Percentiles rank a stretch among this genome's conserved stretches.
phyloP scores from a whole-genome alignment of 1,284 basidiomycete species.

The Ustilago vetiveriae region DNA sequence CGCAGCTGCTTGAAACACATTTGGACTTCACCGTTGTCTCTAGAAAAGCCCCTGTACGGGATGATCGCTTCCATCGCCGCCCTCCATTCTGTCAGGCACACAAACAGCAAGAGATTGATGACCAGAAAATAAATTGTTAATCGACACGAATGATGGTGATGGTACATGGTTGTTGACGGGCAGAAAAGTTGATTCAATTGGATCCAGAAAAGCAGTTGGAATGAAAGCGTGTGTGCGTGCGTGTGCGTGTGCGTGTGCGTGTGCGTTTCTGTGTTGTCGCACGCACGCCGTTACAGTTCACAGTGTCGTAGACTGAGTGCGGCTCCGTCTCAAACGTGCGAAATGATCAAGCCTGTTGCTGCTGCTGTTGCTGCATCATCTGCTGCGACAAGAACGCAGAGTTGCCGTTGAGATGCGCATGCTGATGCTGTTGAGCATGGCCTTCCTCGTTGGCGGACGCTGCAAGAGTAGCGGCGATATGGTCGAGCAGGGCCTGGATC shows the following conservation, averaged over 20 bases:
- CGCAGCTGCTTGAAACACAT: too few relatives aligned
- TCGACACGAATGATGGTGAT: background rate
- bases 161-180: constrained; percentile 1
- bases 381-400: constrained; percentile 21
- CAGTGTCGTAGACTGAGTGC: too few relatives aligned
- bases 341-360: constrained; percentile 19
- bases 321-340: too few relatives aligned
- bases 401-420: constrained; percentile 32
- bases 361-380: constrained; percentile 22
- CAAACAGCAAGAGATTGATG: too few relatives aligned
- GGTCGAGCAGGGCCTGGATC: constrained; percentile 63
- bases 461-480: constrained; percentile 53
- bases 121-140: constrained; percentile 1
- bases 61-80: too few relatives aligned
- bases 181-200: background rate
- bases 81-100: too few relatives aligned
- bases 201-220: constrained; percentile 4
- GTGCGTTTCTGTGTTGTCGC: too few relatives aligned
- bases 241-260: too few relatives aligned
- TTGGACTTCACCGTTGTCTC: too few relatives aligned
- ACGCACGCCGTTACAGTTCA: too few relatives aligned
- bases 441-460: constrained; percentile 13
- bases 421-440: constrained; percentile 17
- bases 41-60: too few relatives aligned
- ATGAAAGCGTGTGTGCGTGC: too few relatives aligned